A percentile compares a stretch with the other conserved stretches of the same genome.
Evolutionary conservation across 164 flowering plant genomes (phyloP).

Genomic region (Vitis rotundifolia): DNA sequence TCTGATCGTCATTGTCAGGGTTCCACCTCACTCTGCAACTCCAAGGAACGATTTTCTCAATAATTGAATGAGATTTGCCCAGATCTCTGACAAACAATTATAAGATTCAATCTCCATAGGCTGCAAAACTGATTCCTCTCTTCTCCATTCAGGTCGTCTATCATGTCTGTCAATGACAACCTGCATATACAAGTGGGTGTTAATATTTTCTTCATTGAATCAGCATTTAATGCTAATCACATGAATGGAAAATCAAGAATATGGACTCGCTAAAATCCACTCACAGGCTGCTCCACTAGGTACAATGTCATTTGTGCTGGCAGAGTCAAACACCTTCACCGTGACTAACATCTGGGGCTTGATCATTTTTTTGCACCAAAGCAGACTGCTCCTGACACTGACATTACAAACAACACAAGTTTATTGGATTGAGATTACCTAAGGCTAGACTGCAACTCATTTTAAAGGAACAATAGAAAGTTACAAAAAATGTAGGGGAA

Average conservation of each 20-base stretch:
- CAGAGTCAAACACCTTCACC: conserved; percentile 9
- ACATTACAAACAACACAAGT: background rate
- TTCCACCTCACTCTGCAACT: background rate
- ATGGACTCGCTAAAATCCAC: background rate
- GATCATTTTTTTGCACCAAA: conserved; percentile 13
- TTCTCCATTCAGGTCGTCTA: no score
- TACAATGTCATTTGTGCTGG: conserved; percentile 9
- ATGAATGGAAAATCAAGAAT: no score
- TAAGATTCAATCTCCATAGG: background rate
- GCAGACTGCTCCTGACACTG: conserved; percentile 19
- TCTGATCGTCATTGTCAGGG: background rate
- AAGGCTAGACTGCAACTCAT: background rate
- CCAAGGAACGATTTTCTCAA: background rate
- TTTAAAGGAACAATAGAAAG: background rate
- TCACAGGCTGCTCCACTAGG: conserved; percentile 14
- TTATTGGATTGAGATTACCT: background rate
- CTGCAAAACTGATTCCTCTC: conserved; percentile 1
- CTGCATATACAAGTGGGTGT: no score
- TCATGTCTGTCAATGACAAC: no score
- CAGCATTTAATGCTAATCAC: no score
- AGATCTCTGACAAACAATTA: background rate
- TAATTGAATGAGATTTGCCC: background rate
- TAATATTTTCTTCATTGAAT: no score
- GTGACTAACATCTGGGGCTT: conserved; percentile 12
- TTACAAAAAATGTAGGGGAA: background rate